Base-by-base conservation (phyloP, 2,329 filamentous ascomycete species). In the Botrytis sinoallii region DNA sequence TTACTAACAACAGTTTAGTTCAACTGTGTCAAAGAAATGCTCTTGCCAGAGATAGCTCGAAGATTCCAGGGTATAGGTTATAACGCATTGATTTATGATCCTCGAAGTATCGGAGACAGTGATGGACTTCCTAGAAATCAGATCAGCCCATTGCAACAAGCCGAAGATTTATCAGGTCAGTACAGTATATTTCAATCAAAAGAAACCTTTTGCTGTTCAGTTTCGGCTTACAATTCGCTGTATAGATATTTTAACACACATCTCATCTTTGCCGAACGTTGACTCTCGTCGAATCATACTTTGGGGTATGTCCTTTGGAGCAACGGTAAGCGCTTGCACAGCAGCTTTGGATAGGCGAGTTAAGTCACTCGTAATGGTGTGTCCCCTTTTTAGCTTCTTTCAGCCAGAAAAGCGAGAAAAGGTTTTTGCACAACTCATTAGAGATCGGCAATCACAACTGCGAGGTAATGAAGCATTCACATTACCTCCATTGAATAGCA, bases 291-390 rank as follows among this genome's bases (percentile, higher is more conserved):
- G 18, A 20, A 32, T 60, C 32, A 60, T 60, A 35, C 57, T 60
- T 60, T 60, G 57, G 57, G 29, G 57, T 35, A 60, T 60, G 57
- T 60, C 57, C 18, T 35, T 60, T 12, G 57, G 57, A 60, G 57
- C 57, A 4, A 60, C 57, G 3, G 57, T 61, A 74, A 82, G 82
- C 9, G 74, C 84, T 1, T 78, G 76, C 40, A 79, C 83, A 38
- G 83, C 80, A n/a, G 83, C 83, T 12, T 75, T 81, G 1, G 84
- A 85, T 74, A 79, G 78, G 25, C 77, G 83, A 57, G 81, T 83
- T 48, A 83, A 82, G 71, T 79, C 78, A 35, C 81, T 83, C 6
- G 73, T 83, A 18, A 75, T 78, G 10, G 67, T 81, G 18, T 76
- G 73, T 44, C 79, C 79, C 4, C 44, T 46, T 40, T 38, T 69